Percentiles rank a stretch among this genome's conserved stretches.
Evolutionary conservation across 2,329 filamentous ascomycete genomes (phyloP).

Genomic region (Beauveria brongniartii): DNA sequence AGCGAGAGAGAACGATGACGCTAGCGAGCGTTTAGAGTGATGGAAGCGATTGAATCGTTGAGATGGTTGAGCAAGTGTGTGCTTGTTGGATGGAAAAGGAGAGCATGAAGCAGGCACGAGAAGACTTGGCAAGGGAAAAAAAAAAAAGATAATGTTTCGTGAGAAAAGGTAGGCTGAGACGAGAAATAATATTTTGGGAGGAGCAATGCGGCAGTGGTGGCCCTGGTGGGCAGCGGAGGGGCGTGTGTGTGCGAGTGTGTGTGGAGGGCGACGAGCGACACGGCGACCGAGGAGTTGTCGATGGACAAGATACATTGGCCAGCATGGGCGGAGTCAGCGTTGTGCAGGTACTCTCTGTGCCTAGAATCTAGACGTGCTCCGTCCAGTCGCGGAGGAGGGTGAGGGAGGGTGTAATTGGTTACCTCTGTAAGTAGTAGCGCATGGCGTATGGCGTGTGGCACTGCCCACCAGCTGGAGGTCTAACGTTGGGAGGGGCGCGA

Average conservation of each 20-base stretch:
- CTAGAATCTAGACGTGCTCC: not conserved
- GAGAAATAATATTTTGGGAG: conserved; percentile 35
- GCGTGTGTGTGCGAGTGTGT: conserved; percentile 12
- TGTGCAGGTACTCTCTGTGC: not conserved
- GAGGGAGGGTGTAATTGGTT: not conserved
- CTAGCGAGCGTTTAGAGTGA: conserved; percentile 4
- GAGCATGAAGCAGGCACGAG: conserved; percentile 6
- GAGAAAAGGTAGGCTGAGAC: conserved; percentile 18
- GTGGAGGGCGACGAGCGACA: conserved; percentile 14
- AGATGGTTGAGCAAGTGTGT: not conserved
- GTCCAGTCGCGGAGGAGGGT: not conserved
- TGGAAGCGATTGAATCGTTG: not conserved
- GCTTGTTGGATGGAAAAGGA: not conserved
- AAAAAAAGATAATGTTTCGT: conserved; percentile 10
- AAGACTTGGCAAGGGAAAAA: conserved; percentile 5
- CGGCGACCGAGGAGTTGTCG: conserved; percentile 11
- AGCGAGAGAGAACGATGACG: conserved; percentile 1
- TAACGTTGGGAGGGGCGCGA: conserved; percentile 1
- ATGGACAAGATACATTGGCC: conserved; percentile 6
- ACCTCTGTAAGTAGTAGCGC: conserved; percentile 1
- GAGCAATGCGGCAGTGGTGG: conserved; percentile 19
- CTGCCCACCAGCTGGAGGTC: not conserved
- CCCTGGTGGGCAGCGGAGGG: conserved; percentile 15
- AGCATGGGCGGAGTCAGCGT: not conserved
- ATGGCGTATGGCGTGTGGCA: conserved; percentile 9